Percentiles rank a stretch among this genome's conserved stretches.
These are phyloP conservation scores for Leishmania martiniquensis DNA, from an alignment of 208 protist genomes.

Conservation along the genomic window DNA sequence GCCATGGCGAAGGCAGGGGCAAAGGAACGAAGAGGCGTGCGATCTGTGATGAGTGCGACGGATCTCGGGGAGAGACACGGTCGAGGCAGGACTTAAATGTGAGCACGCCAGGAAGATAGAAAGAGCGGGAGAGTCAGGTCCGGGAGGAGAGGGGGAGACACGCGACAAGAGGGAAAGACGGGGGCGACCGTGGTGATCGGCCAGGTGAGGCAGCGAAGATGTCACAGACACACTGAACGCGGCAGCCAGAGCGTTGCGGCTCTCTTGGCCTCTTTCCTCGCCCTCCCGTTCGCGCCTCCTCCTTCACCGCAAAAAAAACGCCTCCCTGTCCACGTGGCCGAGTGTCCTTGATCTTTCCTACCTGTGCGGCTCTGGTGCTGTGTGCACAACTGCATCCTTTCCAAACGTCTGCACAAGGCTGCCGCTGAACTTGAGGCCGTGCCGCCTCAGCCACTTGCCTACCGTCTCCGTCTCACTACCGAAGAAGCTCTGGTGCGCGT, in stretches of 20 bases:
- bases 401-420: constrained; percentile 88
- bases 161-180: neutral
- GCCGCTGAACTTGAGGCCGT: constrained; percentile 72
- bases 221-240: neutral
- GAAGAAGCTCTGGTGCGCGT: constrained; percentile 85
- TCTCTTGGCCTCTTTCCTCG: neutral
- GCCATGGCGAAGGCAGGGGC: neutral
- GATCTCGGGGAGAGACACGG: neutral
- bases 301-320: neutral
- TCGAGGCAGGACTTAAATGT: neutral
- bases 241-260: neutral
- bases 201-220: neutral
- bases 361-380: constrained; percentile 36
- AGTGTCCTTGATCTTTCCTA: constrained; percentile 5
- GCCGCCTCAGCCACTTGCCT: constrained; percentile 83
- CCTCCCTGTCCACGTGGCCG: neutral
- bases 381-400: constrained; percentile 85
- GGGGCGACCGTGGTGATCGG: neutral
- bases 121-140: neutral
- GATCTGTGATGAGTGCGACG: neutral
- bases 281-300: constrained; percentile 2
- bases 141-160: neutral
- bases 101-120: neutral
- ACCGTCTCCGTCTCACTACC: constrained; percentile 69
- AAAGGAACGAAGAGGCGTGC: neutral